A percentile compares a stretch with the other conserved stretches of the same genome.
These are phyloP conservation scores for Thielaviopsis cerberus DNA, from an alignment of 2,329 filamentous ascomycete genomes.

Conservation along the genomic window DNA sequence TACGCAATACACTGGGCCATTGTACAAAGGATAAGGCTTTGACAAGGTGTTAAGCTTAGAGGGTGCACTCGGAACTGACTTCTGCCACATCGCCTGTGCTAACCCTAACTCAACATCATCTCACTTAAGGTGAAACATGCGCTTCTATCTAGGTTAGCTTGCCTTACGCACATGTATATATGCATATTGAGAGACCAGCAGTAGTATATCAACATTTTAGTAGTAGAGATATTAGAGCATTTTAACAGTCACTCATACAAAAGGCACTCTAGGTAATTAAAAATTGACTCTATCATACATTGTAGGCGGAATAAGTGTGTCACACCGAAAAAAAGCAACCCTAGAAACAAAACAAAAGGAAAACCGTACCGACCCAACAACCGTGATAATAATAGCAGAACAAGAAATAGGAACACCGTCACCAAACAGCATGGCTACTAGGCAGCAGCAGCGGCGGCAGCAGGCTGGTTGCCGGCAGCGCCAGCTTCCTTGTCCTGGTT, in stretches of 20 bases:
- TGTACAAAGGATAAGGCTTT: neutral
- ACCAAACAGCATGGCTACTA: neutral
- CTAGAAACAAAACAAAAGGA: slow-evolving; percentile 3
- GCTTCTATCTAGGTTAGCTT: no score
- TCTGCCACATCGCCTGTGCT: neutral
- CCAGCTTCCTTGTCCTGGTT: slow-evolving; percentile 10
- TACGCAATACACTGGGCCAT: neutral
- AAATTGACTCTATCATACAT: slow-evolving; percentile 4
- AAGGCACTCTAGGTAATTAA: neutral
- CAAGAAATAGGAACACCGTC: neutral
- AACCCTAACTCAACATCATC: neutral
- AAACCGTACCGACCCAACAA: slow-evolving; percentile 1
- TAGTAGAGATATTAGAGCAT: no score
- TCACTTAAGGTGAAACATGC: neutral
- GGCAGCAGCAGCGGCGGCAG: neutral
- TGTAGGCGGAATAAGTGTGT: neutral
- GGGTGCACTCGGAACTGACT: neutral
- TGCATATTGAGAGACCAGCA: no score
- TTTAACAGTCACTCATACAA: neutral
- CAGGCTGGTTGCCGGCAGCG: neutral
- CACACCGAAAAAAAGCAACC: slow-evolving; percentile 1
- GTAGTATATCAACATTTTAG: no score
- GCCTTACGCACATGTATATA: no score
- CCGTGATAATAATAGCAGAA: slow-evolving; percentile 6
- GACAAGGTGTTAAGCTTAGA: neutral